Base-by-base conservation (phyloP, 345 rosid species). In the Dipteronia dyeriana region DNA sequence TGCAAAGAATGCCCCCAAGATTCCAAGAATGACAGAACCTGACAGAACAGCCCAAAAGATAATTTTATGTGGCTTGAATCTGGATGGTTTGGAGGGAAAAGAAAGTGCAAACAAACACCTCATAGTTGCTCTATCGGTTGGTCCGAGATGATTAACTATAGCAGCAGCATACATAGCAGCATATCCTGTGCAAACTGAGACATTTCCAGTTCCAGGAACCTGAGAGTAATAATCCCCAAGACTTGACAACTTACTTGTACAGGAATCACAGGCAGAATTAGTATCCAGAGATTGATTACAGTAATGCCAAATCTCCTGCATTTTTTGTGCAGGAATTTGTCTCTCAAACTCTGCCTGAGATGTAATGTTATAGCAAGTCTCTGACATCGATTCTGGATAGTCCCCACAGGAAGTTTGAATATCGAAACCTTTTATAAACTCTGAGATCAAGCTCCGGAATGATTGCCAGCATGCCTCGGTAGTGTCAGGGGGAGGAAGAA, bases 121-220 rank as follows among this genome's bases (percentile, higher is more conserved):
- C 4, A 82, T 79, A n/a, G 82, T 85, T 39, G 67, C 78, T 25
- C 47, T 71, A 78, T 87, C 79, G 0, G 81, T 73, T 17, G 85
- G 86, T 68, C 90, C 90, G 38, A 77, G 66, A 19, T 74, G 39
- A 69, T 78, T 83, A 8, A 82, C 26, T 73, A 85, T 57, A n/a
- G 82, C 88, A 22, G 88, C 86, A 2, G 85, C 79, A 68, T 87
- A 87, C 78, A 83, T 74, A 11, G 13, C 45, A 61, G 75, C 25
- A 51, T 79, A 84, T 43, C 79, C 77, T 16, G 82, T 45, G 78
- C 84, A 81, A 69, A 71, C 66, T 1, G 84, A 84, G 41, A 53
- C 39, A 75, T 80, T 79, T 51, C 26, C 68, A 54, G 8, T 14
- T 22, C 39, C 39, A 17, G 45, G 11, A 41, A 70, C 5, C 62